phyloP scores from a whole-genome alignment of 495 filamentous ascomycete genomes.

The Annulohypoxylon stygium region DNA sequence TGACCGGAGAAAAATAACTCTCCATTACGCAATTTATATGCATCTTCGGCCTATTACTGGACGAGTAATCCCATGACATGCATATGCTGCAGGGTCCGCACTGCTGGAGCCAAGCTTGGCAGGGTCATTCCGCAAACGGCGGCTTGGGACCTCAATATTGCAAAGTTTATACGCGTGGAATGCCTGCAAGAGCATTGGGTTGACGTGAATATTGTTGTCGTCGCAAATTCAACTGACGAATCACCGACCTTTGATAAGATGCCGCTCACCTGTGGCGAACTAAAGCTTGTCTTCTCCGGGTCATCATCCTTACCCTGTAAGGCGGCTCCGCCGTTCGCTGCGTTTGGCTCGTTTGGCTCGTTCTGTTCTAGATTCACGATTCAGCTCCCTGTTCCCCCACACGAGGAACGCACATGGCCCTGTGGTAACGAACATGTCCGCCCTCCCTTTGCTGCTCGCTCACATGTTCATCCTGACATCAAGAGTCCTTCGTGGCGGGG shows the following conservation, averaged over 20 bases:
- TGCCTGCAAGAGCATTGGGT: constrained; percentile 13
- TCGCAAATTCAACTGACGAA: constrained; percentile 44
- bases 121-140: constrained; percentile 46
- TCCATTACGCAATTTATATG: constrained; percentile 46
- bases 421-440: constrained; percentile 37
- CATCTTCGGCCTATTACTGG: constrained; percentile 26
- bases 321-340: constrained; percentile 11
- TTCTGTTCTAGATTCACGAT: constrained; percentile 33
- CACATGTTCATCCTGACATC: constrained; percentile 36
- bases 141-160: constrained; percentile 13
- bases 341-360: constrained; percentile 24
- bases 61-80: constrained; percentile 28
- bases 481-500: background rate
- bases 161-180: constrained; percentile 22
- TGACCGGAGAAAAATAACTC: constrained; percentile 15
- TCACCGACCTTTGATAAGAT: constrained; percentile 44
- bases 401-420: constrained; percentile 36
- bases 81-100: constrained; percentile 44
- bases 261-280: constrained; percentile 41
- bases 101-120: constrained; percentile 35
- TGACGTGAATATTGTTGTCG: constrained; percentile 49
- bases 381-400: constrained; percentile 40
- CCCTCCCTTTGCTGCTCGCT: constrained; percentile 33
- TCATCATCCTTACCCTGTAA: constrained; percentile 42
- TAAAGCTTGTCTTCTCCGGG: constrained; percentile 42